Evolutionary conservation across 2,329 filamentous ascomycete species (phyloP).

Genomic region (Ceratocystis diversiconidia): DNA sequence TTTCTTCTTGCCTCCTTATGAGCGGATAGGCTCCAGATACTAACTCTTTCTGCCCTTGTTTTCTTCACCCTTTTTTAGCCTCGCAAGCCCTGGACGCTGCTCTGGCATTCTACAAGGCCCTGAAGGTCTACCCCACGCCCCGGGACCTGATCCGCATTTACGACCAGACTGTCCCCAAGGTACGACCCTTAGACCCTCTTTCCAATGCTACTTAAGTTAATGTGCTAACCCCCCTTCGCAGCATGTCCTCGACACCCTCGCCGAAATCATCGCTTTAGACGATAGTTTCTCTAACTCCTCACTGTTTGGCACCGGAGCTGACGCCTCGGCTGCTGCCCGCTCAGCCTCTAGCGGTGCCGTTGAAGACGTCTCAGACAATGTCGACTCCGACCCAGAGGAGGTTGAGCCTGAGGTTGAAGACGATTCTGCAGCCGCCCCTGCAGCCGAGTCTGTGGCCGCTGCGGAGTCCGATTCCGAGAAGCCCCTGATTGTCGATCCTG

Average conservation of each 20-base stretch:
- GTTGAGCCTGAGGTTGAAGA: slow-evolving; percentile 10
- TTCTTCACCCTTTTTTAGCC: slow-evolving; percentile 30
- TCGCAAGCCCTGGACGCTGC: slow-evolving; percentile 66
- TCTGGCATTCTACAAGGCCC: slow-evolving; percentile 90
- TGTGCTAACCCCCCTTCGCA: slow-evolving; percentile 25
- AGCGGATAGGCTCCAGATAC: neutral
- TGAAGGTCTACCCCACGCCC: slow-evolving; percentile 95
- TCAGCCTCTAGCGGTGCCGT: slow-evolving; percentile 32
- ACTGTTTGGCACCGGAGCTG: slow-evolving; percentile 31
- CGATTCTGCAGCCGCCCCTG: neutral
- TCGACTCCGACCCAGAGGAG: slow-evolving; percentile 20
- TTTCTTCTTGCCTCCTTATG: neutral
- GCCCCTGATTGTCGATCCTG: neutral
- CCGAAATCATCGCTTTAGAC: slow-evolving; percentile 95
- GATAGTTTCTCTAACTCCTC: slow-evolving; percentile 43
- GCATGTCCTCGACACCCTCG: slow-evolving; percentile 88
- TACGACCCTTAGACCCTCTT: slow-evolving; percentile 25
- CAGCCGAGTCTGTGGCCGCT: neutral
- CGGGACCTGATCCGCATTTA: slow-evolving; percentile 91
- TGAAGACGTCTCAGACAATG: slow-evolving; percentile 31
- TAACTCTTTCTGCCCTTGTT: neutral
- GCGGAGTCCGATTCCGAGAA: neutral
- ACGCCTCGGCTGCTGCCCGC: neutral
- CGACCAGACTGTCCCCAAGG: slow-evolving; percentile 96
- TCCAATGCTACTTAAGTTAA: neutral